These are phyloP conservation scores for Fusarium sp. DNA, from an alignment of 2,329 filamentous ascomycete species.

Conservation along the genomic window DNA sequence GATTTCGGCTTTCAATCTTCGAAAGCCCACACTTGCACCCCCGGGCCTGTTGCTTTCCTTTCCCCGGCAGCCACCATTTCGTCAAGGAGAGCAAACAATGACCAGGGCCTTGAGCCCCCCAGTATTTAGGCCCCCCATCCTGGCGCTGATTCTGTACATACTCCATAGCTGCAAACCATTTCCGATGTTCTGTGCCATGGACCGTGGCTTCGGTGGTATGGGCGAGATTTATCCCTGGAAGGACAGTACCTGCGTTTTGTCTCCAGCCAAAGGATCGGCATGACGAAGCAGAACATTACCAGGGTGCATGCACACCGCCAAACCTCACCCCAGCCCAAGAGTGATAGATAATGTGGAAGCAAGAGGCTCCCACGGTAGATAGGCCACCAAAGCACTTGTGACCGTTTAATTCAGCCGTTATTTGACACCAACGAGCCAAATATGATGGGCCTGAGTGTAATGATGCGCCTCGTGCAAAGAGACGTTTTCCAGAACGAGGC, in stretches of 20 bases:
- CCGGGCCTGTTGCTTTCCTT: not conserved
- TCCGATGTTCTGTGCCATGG: not conserved
- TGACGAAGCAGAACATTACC: not conserved
- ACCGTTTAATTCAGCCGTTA: not conserved
- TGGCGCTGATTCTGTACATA: not conserved
- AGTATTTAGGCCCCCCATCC: not conserved
- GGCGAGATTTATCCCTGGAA: not conserved
- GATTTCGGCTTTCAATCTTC: not conserved
- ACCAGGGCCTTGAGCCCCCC: not conserved
- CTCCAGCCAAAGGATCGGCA: not conserved
- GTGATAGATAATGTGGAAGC: not conserved
- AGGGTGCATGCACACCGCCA: not conserved
- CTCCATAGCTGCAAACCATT: not conserved
- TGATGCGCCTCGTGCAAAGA: not conserved
- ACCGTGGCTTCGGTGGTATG: not conserved
- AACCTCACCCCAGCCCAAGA: not conserved
- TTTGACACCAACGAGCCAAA: not conserved
- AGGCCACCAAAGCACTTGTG: not conserved
- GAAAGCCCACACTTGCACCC: not conserved
- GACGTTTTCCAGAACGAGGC: not conserved
- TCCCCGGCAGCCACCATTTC: not conserved
- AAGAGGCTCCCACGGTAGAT: not conserved
- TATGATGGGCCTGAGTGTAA: not conserved
- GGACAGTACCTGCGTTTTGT: slow-evolving; percentile 1
- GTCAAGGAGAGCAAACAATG: not conserved